A percentile compares a stretch with the other conserved stretches of the same genome.
Evolutionary conservation across 78 protist species (phyloP).

Genomic region (Dictyostelium firmibasis): DNA sequence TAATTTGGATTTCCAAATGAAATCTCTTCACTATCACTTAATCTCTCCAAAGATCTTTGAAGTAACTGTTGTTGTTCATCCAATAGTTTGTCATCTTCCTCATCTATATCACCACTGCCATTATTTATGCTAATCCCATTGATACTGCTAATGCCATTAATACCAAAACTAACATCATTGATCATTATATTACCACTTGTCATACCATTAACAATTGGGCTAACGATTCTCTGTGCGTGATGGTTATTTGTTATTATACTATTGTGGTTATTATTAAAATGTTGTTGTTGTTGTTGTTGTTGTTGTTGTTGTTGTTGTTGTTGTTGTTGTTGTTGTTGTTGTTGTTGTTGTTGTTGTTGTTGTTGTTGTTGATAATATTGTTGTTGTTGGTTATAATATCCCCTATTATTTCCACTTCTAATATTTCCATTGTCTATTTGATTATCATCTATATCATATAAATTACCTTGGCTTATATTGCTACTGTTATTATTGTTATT

Average conservation of each 20-base stretch:
- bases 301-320: no score
- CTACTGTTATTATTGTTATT: neutral
- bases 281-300: neutral
- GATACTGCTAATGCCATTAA: neutral
- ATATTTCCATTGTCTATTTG: neutral
- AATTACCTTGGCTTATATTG: neutral
- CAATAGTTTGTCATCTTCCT: constrained; percentile 32
- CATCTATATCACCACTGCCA: neutral
- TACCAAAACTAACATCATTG: neutral
- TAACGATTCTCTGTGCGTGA: neutral
- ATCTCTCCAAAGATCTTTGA: constrained; percentile 50
- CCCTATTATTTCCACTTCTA: neutral
- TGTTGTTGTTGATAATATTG: neutral
- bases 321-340: neutral
- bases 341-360: neutral
- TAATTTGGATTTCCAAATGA: neutral
- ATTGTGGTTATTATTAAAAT: neutral
- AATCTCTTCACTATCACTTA: constrained; percentile 60
- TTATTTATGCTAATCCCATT: neutral
- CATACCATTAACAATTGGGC: neutral
- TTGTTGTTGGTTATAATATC: neutral
- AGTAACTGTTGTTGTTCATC: constrained; percentile 54
- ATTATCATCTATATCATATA: neutral
- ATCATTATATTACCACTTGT: neutral
- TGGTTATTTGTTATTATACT: neutral